phyloP scores from a whole-genome alignment of 192 early-diverging fungal species.

The Phycomyces blakesleeanus region DNA sequence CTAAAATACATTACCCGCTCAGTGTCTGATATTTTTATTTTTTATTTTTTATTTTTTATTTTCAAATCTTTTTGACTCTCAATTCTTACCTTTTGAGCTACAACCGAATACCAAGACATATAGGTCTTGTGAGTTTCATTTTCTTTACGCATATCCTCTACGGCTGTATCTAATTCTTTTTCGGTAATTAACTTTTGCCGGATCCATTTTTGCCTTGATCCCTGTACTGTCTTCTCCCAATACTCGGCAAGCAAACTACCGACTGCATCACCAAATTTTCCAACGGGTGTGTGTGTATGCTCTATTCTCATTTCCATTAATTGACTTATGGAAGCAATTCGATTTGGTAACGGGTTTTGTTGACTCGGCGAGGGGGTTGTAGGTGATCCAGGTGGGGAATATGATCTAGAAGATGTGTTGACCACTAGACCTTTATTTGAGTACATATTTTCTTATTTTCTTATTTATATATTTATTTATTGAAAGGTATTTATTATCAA shows the following conservation, averaged over 20 bases:
- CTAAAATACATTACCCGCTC: neutral
- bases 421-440: neutral
- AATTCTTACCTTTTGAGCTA: slow-evolving; percentile 17
- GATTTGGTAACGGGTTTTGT: slow-evolving; percentile 23
- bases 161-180: slow-evolving; percentile 6
- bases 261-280: slow-evolving; percentile 14
- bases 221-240: slow-evolving; percentile 11
- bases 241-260: slow-evolving; percentile 19
- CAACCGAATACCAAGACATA: slow-evolving; percentile 27
- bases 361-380: neutral
- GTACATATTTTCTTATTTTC: too few species aligned
- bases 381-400: neutral
- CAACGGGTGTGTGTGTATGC: slow-evolving; percentile 22
- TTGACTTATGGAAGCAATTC: slow-evolving; percentile 10
- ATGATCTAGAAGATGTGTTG: neutral
- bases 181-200: slow-evolving; percentile 10
- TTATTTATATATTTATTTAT: too few species aligned
- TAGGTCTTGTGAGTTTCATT: slow-evolving; percentile 15
- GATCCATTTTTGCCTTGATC: slow-evolving; percentile 13
- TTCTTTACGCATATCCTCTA: slow-evolving; percentile 10
- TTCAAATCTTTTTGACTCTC: neutral
- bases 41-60: neutral
- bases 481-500: too few species aligned
- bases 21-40: neutral
- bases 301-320: slow-evolving; percentile 17